Evolutionary conservation across 2,329 filamentous ascomycete species (phyloP).

Genomic region (Colletotrichum sidae): DNA sequence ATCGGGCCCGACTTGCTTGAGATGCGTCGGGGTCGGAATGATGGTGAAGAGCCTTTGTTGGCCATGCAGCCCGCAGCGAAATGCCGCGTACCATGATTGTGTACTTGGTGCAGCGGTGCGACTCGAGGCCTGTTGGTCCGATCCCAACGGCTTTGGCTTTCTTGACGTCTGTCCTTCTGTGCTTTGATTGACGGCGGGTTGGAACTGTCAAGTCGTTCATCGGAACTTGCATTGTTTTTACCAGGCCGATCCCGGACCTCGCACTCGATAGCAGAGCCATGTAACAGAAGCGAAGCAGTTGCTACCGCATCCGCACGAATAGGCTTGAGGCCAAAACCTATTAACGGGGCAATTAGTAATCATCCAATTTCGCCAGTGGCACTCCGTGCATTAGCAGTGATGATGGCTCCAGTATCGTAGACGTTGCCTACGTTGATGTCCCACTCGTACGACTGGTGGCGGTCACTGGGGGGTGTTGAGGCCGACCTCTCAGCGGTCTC

Average conservation of each 20-base stretch:
- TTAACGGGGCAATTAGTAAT: too few relatives aligned
- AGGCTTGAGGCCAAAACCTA: too few relatives aligned
- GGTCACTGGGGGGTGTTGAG: too few relatives aligned
- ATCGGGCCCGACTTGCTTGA: constrained; percentile 33
- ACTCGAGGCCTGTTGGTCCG: not conserved
- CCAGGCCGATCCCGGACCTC: not conserved
- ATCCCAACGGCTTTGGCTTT: constrained; percentile 12
- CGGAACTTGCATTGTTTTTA: constrained; percentile 10
- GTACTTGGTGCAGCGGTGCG: not conserved
- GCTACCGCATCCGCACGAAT: too few relatives aligned
- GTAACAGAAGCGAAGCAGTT: not conserved
- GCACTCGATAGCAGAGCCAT: too few relatives aligned
- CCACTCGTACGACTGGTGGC: too few relatives aligned
- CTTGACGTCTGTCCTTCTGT: constrained; percentile 10
- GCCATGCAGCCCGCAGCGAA: constrained; percentile 28
- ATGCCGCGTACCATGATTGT: constrained; percentile 13
- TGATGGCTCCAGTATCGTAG: too few relatives aligned
- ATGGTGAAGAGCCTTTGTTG: constrained; percentile 28
- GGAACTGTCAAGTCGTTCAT: constrained; percentile 10
- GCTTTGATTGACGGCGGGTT: constrained; percentile 12
- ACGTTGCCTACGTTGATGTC: too few relatives aligned
- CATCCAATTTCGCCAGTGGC: too few relatives aligned
- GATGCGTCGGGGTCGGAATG: constrained; percentile 10
- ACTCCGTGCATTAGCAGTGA: too few relatives aligned
- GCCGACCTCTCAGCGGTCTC: too few relatives aligned